Base-by-base conservation (phyloP, 345 rosid species). In the Fremontodendron californicum region DNA sequence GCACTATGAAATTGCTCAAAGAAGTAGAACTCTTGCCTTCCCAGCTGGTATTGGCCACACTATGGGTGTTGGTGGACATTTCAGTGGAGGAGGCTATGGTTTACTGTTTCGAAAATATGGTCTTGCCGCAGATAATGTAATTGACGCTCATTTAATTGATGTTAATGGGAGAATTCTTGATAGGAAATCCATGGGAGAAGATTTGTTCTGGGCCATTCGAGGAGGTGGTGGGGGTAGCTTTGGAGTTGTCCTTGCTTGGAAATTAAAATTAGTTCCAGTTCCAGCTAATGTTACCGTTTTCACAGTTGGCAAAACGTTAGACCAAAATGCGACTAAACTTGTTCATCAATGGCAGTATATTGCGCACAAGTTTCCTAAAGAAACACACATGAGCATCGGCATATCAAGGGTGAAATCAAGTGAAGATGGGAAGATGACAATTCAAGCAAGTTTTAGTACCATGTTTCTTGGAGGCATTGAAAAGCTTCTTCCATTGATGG, bases 41-140 rank as follows among this genome's bases (percentile, higher is more conserved):
- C 93, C 95, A 0, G 89, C 87, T 0, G 97, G 95, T 5, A 78
- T 89, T 8, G 86, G 92, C 73, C 61, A 84, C 11, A 90, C 88
- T 33, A 42, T 92, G 57, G 94, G 97, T 9, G 35, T 85, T 12
- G 93, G 91, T 1, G 93, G 93, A 1, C 89, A 88, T 40, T 79
- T 90, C 62, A 88, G 87, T 1, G 93, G 93, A 1, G 89, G 93
- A 16, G 97, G 89, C 2, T 86, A 87, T 40, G 97, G 94, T 15
- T n/a, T 84, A 18, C 74, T 92, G 91, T 85, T 90, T 90, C 82
- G 93, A 69, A 92, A 88, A 60, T 89, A 84, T 35, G 97, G 94
- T 45, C 93, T 92, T 0, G 97, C 88, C 16, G 93, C 87, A n/a
- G 94, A 92, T 57, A 90, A 92, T 40, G 93, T 89, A 12, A 57